phyloP scores from a whole-genome alignment of 352 stramenopile species.

The Lagenidium giganteum region DNA sequence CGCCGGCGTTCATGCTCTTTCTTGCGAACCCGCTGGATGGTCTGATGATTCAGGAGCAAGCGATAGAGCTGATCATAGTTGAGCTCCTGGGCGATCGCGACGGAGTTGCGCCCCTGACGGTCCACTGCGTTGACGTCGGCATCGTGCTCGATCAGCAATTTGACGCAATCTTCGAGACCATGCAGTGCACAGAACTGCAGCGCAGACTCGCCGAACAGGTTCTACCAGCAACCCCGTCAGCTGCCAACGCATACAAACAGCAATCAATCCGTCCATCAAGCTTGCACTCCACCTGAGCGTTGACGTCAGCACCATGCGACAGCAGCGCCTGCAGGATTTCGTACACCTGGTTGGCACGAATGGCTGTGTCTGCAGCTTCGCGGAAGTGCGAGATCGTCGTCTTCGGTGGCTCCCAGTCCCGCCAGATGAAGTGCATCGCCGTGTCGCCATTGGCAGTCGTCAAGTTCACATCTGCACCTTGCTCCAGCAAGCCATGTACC shows the following conservation, averaged over 20 bases:
- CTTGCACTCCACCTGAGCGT: constrained; percentile 31
- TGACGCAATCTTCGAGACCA: constrained; percentile 34
- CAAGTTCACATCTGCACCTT: constrained; percentile 35
- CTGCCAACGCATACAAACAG: background rate
- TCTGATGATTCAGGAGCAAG: constrained; percentile 27
- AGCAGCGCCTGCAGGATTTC: constrained; percentile 29
- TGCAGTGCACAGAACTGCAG: constrained; percentile 39
- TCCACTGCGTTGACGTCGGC: constrained; percentile 26
- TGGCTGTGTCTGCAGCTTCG: constrained; percentile 16
- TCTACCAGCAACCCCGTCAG: constrained; percentile 17
- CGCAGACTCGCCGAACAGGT: constrained; percentile 39
- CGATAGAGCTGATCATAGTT: constrained; percentile 21
- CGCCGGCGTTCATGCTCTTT: constrained; percentile 18
- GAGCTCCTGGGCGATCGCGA: constrained; percentile 28
- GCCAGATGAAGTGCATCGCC: constrained; percentile 45
- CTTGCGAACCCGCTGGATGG: constrained; percentile 20
- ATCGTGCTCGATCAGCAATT: constrained; percentile 29
- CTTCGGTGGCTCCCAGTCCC: too few relatives aligned
- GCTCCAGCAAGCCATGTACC: constrained; percentile 26
- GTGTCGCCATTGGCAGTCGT: constrained; percentile 47
- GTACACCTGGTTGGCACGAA: constrained; percentile 20
- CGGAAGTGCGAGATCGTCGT: background rate
- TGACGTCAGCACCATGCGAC: constrained; percentile 20
- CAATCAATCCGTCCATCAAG: too few relatives aligned
- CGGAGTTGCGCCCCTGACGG: constrained; percentile 26